Evolutionary conservation across 108 stramenopile species (phyloP).

Genomic region (Chaetoceros muelleri): DNA sequence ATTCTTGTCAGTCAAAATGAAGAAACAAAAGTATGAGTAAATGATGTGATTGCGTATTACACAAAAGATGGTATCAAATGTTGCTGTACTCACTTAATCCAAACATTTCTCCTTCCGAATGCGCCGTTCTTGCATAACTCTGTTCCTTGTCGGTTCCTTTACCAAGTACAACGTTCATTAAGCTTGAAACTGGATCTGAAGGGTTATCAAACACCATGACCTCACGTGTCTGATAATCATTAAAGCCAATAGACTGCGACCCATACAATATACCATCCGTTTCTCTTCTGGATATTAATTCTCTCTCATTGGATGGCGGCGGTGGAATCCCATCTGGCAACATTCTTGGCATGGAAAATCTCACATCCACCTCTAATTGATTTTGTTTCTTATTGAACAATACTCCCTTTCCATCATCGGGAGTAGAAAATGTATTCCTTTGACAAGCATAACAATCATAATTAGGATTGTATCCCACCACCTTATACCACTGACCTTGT

Average conservation of each 20-base stretch:
- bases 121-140: conserved; percentile 71
- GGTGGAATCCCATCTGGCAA: conserved; percentile 74
- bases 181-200: conserved; percentile 3
- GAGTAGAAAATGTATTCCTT: conserved; percentile 82
- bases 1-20: conserved; percentile 51
- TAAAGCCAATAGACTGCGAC: conserved; percentile 60
- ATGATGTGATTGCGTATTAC: conserved; percentile 1
- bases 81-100: conserved; percentile 64
- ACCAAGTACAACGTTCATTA: conserved; percentile 32
- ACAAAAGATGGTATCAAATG: background rate
- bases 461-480: conserved; percentile 91
- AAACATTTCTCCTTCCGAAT: conserved; percentile 90
- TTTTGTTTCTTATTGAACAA: conserved; percentile 22
- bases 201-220: conserved; percentile 76
- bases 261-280: conserved; percentile 20
- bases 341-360: conserved; percentile 87
- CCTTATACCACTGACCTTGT: conserved; percentile 95
- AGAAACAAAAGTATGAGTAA: background rate
- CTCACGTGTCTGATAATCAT: conserved; percentile 74
- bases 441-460: conserved; percentile 98
- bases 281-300: conserved; percentile 20
- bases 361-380: conserved; percentile 72
- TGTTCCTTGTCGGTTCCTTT: conserved; percentile 41
- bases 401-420: conserved; percentile 19
- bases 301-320: conserved; percentile 57